Evolutionary conservation across 257 asterid genomes (phyloP).

Genomic region (Rhazya stricta): DNA sequence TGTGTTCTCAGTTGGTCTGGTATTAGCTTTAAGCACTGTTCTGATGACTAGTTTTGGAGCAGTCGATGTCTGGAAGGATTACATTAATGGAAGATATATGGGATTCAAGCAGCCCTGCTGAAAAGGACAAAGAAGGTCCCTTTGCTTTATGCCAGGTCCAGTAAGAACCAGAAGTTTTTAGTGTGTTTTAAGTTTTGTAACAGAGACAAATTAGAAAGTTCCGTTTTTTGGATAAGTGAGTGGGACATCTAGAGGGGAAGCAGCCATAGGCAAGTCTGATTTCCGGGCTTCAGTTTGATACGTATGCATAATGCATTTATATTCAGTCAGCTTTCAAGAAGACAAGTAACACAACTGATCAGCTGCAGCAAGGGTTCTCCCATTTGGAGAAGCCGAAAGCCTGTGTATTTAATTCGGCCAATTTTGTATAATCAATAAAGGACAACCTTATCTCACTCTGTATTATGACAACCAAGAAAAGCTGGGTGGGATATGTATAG

Average conservation of each 20-base stretch:
- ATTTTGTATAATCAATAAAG: too few relatives aligned
- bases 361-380: background rate
- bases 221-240: background rate
- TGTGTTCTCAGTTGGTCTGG: slow-evolving; percentile 74
- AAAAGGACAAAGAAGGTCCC: slow-evolving; percentile 3
- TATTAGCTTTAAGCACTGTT: slow-evolving; percentile 79
- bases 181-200: background rate
- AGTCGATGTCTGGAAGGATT: slow-evolving; percentile 65
- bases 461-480: background rate
- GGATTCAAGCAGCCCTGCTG: slow-evolving; percentile 78
- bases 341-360: background rate
- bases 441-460: too few relatives aligned
- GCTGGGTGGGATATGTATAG: background rate
- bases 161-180: background rate
- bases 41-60: slow-evolving; percentile 73
- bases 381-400: background rate
- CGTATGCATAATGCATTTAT: background rate
- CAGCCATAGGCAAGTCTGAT: background rate
- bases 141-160: background rate
- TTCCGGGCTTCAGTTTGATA: background rate
- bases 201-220: background rate
- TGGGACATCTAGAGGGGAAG: background rate
- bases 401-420: background rate
- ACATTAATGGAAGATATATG: slow-evolving; percentile 58
- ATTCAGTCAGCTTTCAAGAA: background rate